Base-by-base conservation (phyloP, 441 rosid genomes). In the Erodium chrysanthum region DNA sequence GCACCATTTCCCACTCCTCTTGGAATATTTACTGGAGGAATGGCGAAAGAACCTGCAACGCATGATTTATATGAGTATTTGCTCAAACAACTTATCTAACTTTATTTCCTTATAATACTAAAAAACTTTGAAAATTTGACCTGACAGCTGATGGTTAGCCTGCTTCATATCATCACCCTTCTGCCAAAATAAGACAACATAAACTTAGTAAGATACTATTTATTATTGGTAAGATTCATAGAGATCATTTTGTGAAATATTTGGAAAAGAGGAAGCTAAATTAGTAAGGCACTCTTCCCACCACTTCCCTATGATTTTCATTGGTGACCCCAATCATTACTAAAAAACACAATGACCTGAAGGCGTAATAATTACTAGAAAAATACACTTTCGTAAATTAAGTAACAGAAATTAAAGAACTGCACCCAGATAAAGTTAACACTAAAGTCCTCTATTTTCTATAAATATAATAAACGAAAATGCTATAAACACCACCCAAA, bases 81-180 rank as follows among this genome's bases (percentile, higher is more conserved):
- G n/a, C n/a, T n/a, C n/a, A n/a, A n/a, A n/a, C n/a, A n/a, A n/a
- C n/a, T n/a, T n/a, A n/a, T n/a, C n/a, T n/a, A n/a, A n/a, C n/a
- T n/a, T n/a, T n/a, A n/a, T n/a, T n/a, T n/a, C n/a, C n/a, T n/a
- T n/a, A n/a, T n/a, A n/a, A n/a, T 50, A 63, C 61, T 68, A 11
- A 71, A 22, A 77, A 69, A 25, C 50, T 29, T 8, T 44, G 35
- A 58, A 68, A 64, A 44, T 59, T 59, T 73, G 66, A 86, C 90
- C 82, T 68, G 79, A 54, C 44, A 70, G 65, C 12, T 42, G 68
- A 72, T 20, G 33, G 35, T 65, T 69, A 59, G 79, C 59, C 58
- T 73, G 86, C 78, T 70, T 79, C 85, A 81, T 84, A 9, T 64
- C 73, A 71, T 77, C 71, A 67, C 74, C 70, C 68, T 69, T 74